These are phyloP conservation scores for Sambucus nigra DNA, from an alignment of 129 eudicot genomes.

Conservation along the genomic window DNA sequence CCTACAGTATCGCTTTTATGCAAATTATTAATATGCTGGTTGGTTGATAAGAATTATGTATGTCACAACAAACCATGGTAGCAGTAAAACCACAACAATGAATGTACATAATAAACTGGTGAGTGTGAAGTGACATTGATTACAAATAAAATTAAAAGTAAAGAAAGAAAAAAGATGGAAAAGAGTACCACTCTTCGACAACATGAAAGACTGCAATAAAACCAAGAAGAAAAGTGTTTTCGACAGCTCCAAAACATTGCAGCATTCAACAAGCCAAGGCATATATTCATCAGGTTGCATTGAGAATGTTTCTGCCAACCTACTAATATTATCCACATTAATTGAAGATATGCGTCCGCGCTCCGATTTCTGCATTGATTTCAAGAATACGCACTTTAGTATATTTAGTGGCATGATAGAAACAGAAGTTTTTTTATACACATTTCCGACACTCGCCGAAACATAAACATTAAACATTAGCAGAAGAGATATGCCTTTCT, in stretches of 20 bases:
- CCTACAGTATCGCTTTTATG: too few species aligned
- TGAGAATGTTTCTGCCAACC: slow-evolving; percentile 50
- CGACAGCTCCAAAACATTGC: slow-evolving; percentile 42
- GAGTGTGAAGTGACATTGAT: neutral
- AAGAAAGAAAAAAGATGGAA: neutral
- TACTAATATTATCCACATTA: slow-evolving; percentile 49
- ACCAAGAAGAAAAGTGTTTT: slow-evolving; percentile 63
- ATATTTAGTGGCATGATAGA: neutral
- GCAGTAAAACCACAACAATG: neutral
- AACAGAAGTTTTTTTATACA: neutral
- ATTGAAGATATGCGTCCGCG: slow-evolving; percentile 24
- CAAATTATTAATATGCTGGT: too few species aligned
- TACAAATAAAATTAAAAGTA: neutral
- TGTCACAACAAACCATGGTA: slow-evolving; percentile 1
- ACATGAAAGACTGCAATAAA: slow-evolving; percentile 44
- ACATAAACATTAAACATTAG: too few species aligned
- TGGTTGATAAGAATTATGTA: too few species aligned
- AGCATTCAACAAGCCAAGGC: slow-evolving; percentile 62
- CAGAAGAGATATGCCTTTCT: too few species aligned
- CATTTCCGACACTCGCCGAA: too few species aligned
- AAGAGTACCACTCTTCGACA: slow-evolving; percentile 38
- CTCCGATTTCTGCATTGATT: slow-evolving; percentile 40
- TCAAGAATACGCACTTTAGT: neutral
- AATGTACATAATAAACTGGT: neutral
- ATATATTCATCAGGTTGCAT: slow-evolving; percentile 33